Percentiles rank a stretch among this genome's conserved stretches.
phyloP scores from a whole-genome alignment of 768 basidiomycete genomes.

The Cystobasidium onofrii region DNA sequence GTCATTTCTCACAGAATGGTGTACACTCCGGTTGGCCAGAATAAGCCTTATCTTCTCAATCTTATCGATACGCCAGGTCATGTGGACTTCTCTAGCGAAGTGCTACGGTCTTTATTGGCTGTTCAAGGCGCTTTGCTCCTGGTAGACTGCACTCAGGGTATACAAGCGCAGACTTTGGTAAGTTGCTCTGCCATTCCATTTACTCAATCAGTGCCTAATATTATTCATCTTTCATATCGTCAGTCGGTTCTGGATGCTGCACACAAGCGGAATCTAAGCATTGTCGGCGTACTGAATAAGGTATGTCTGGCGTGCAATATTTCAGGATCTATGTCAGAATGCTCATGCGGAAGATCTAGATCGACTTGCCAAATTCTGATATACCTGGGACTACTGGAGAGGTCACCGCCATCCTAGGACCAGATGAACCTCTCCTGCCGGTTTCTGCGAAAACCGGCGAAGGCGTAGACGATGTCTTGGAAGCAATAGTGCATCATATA shows the following conservation, averaged over 20 bases:
- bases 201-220: too few relatives aligned
- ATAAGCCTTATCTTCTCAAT: conserved; percentile 67
- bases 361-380: conserved; percentile 62
- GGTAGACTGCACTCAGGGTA: conserved; percentile 68
- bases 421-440: conserved; percentile 62
- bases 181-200: neutral
- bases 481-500: conserved; percentile 71
- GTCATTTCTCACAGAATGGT: conserved; percentile 59
- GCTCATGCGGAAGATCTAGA: conserved; percentile 49
- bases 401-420: conserved; percentile 69
- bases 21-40: conserved; percentile 50
- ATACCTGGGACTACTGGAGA: conserved; percentile 67
- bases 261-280: conserved; percentile 43
- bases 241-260: conserved; percentile 32
- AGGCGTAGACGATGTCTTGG: conserved; percentile 68
- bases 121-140: conserved; percentile 79
- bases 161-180: conserved; percentile 85
- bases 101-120: conserved; percentile 80
- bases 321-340: neutral
- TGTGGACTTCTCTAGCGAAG: conserved; percentile 97
- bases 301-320: neutral
- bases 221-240: neutral
- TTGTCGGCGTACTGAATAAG: conserved; percentile 84
- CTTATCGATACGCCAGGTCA: conserved; percentile 89
- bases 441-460: conserved; percentile 90